A percentile compares a stretch with the other conserved stretches of the same genome.
Conservation (phyloP, 2,329 filamentous ascomycete species). For the Lecanicillium sp. region DNA sequence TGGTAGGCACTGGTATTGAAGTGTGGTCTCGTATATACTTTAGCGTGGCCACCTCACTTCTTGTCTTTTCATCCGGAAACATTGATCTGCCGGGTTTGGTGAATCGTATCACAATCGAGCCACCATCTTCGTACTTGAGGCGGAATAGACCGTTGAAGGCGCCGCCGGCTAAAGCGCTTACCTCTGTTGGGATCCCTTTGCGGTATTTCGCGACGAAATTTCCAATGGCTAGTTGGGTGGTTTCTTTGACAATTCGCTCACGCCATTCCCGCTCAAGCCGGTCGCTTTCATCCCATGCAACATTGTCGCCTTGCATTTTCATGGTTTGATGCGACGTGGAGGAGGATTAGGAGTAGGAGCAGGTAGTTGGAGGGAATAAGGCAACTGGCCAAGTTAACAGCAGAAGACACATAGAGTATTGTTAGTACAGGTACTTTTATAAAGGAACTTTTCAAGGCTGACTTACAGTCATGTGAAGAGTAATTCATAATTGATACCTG, state of each 20-base stretch:
- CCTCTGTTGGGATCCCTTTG: not conserved
- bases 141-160: slow-evolving; percentile 1
- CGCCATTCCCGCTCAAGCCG: not conserved
- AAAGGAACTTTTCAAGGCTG: no score
- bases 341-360: no score
- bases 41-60: slow-evolving; percentile 10
- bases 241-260: not conserved
- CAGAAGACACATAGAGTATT: no score
- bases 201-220: slow-evolving; percentile 3
- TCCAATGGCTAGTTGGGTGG: not conserved
- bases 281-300: slow-evolving; percentile 5
- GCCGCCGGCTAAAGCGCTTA: not conserved
- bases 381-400: no score
- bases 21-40: slow-evolving; percentile 9
- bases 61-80: slow-evolving; percentile 11
- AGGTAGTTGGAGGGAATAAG: no score
- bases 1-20: slow-evolving; percentile 7
- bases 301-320: no score
- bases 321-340: no score
- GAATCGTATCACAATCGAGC: slow-evolving; percentile 5
- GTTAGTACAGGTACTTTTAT: no score
- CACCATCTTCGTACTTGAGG: slow-evolving; percentile 1
- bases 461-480: no score
- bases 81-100: slow-evolving; percentile 6
- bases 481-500: no score